Evolutionary conservation across 1,284 basidiomycete genomes (phyloP), one percentile per base, ranked within the genome.

Genomic region (Rhodotorula sp.): DNA sequence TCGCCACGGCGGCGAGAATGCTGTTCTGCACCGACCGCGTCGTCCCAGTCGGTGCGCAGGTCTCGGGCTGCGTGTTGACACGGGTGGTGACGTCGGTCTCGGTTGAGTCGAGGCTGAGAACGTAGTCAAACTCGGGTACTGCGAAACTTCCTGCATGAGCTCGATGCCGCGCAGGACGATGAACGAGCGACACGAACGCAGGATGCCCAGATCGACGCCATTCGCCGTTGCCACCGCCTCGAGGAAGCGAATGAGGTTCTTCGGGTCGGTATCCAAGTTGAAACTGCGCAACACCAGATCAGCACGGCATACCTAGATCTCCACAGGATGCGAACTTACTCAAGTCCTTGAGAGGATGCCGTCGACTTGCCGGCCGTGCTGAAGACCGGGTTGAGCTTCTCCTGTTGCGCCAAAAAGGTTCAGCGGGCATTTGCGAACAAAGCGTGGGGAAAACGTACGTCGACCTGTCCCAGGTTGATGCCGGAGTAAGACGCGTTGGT

Each of bases 201-300:
- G 82, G 13, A 89, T 89, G 1, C 90, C 90, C 12, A 91, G 83
- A 68, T 88, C 82, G 52, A 89, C 87, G 17, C 82, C 82, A 68
- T 87, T 87, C 66, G 86, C 81, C 70, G 85, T 81, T 4, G 89
- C 86, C 17, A 87, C 85, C 23, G 83, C 81, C 19, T 83, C 77
- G 60, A 91, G 82, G 67, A 91, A 82, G 61, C 85, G 79, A 67
- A 91, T 87, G 74, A 91, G 88, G 8, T 84, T 84, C 55, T 85
- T 77, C 0, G 89, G 88, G 75, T 91, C 84, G 53, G 88, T 78
- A 79, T 91, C 88, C 81, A 90, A 89, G 45, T 86, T 80, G 76
- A 91, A 84, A 19, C 68, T 70, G 55, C 12, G 7, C 21, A 1
- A 14, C 0, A 21, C 3, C 14, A 25, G 21, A 34, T 41, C 3